Percentiles rank a stretch among this genome's conserved stretches.
phyloP scores from a whole-genome alignment of 768 basidiomycete genomes.

The Chalciporus sphaerocephalus region DNA sequence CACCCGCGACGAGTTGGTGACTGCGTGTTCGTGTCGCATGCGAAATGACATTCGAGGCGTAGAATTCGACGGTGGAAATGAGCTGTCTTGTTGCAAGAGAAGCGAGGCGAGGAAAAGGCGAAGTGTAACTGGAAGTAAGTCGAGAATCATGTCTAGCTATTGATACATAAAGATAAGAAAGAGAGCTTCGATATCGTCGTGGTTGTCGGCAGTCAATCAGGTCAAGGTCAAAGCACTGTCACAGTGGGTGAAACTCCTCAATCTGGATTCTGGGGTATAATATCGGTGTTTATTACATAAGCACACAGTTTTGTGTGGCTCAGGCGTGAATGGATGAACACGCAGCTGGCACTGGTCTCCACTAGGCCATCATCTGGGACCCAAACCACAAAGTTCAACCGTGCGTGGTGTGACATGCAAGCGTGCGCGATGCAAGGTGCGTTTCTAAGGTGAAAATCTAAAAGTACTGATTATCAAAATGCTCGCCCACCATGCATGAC shows the following conservation, averaged over 20 bases:
- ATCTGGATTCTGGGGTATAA: neutral
- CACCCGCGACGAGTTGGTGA: constrained; percentile 49
- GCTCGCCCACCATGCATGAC: too few relatives aligned
- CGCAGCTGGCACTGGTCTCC: too few relatives aligned
- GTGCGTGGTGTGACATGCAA: too few relatives aligned
- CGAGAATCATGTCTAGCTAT: constrained; percentile 16
- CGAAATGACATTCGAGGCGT: constrained; percentile 47
- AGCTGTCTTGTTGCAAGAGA: constrained; percentile 32
- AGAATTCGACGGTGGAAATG: constrained; percentile 29
- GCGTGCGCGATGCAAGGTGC: too few relatives aligned
- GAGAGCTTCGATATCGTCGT: neutral
- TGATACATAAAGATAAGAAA: neutral
- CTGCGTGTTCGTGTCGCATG: constrained; percentile 61
- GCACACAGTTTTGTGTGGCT: too few relatives aligned
- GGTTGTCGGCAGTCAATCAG: neutral
- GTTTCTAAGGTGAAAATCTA: too few relatives aligned
- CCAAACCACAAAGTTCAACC: too few relatives aligned
- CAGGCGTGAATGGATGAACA: too few relatives aligned
- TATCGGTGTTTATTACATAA: neutral
- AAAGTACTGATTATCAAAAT: too few relatives aligned
- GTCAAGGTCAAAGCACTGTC: neutral
- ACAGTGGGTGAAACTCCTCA: neutral
- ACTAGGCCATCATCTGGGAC: too few relatives aligned
- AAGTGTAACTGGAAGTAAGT: constrained; percentile 38
- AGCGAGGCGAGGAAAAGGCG: constrained; percentile 40